These are phyloP conservation scores for sunflower (Helianthus annuus) DNA, from an alignment of 129 eudicot genomes.

Conservation along the genomic window DNA sequence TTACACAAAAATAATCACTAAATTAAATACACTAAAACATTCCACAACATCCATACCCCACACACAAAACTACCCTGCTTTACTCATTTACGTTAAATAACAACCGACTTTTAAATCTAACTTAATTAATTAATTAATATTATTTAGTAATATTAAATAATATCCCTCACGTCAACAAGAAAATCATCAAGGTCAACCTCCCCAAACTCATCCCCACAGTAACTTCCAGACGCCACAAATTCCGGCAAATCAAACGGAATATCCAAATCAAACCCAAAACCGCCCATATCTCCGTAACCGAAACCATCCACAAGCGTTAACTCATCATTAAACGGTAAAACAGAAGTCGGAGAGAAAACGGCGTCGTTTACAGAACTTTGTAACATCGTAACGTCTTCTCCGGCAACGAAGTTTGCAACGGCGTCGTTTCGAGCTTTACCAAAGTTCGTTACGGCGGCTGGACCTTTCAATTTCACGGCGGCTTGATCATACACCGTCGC, in stretches of 20 bases:
- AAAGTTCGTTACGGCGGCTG: constrained; percentile 63
- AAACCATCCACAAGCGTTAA: constrained; percentile 41
- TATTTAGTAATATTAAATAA: constrained; percentile 2
- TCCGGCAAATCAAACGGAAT: constrained; percentile 43
- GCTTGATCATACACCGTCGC: constrained; percentile 64
- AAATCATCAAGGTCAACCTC: constrained; percentile 59
- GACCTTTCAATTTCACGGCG: constrained; percentile 55
- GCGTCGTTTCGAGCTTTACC: constrained; percentile 10
- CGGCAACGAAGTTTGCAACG: background rate
- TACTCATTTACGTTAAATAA: constrained; percentile 4
- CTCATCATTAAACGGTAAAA: constrained; percentile 35
- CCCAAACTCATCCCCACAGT: constrained; percentile 43
- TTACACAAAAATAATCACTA: background rate
- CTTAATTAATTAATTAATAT: background rate
- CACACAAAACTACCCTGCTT: constrained; percentile 5
- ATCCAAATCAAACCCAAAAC: constrained; percentile 43
- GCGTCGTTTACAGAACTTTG: constrained; percentile 16
- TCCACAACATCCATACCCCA: background rate
- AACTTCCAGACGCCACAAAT: constrained; percentile 21
- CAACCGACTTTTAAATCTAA: background rate
- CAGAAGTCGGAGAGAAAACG: constrained; percentile 61
- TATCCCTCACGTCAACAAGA: constrained; percentile 37
- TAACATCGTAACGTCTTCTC: constrained; percentile 8
- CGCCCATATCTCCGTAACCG: constrained; percentile 43
- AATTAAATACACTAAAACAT: background rate